phyloP scores from a whole-genome alignment of 2,329 filamentous ascomycete genomes.

The Sphaceloma murrayae region DNA sequence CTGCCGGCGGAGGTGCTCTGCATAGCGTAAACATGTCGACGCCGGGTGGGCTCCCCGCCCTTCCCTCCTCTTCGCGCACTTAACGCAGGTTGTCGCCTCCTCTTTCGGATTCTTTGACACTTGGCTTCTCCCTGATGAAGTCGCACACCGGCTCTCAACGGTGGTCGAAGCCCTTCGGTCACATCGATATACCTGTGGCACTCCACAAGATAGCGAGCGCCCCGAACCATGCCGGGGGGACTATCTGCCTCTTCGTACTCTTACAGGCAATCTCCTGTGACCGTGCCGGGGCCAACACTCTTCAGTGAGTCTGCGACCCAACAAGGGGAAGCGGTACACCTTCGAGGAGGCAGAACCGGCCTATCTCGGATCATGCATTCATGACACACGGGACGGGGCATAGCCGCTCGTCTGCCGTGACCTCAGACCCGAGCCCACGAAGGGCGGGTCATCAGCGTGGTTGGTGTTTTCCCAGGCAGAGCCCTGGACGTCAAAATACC shows the following conservation, averaged over 20 bases:
- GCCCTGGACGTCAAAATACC: neutral
- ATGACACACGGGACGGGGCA: neutral
- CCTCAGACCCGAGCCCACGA: neutral
- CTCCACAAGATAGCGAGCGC: too few species aligned
- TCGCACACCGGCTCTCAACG: too few species aligned
- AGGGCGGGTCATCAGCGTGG: too few species aligned
- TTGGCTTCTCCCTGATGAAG: too few species aligned
- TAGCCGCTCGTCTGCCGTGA: neutral
- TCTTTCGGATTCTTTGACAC: constrained; percentile 3
- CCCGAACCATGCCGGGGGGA: too few species aligned
- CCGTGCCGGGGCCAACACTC: too few species aligned
- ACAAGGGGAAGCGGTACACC: neutral
- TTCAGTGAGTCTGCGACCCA: neutral
- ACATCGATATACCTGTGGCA: too few species aligned
- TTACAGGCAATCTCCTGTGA: too few species aligned
- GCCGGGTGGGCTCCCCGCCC: neutral
- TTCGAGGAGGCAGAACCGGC: neutral
- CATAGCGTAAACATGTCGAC: too few species aligned
- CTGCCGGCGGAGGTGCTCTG: too few species aligned
- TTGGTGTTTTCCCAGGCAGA: neutral
- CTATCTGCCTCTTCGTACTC: too few species aligned
- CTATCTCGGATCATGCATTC: neutral
- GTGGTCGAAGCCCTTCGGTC: too few species aligned
- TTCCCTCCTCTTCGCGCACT: constrained; percentile 3
- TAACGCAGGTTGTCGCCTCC: constrained; percentile 2